Evolutionary conservation across 352 stramenopile species (phyloP).

Genomic region (Pythium coloratum): DNA sequence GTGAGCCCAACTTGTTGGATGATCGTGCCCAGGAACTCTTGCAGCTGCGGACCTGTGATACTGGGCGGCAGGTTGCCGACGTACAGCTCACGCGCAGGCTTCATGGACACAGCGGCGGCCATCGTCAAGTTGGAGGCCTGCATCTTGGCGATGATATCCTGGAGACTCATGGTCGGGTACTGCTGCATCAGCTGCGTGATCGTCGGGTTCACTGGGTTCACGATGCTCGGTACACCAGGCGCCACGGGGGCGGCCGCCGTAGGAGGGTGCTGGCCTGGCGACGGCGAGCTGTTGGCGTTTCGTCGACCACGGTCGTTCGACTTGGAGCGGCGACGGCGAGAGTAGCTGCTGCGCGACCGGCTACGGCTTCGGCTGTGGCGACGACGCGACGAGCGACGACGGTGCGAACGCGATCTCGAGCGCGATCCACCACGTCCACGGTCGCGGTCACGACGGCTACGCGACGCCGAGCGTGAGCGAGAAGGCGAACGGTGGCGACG

Average conservation of each 20-base stretch:
- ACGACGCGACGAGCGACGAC: constrained; percentile 41
- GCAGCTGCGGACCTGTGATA: constrained; percentile 77
- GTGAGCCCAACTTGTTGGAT: constrained; percentile 85
- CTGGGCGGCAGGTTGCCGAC: constrained; percentile 85
- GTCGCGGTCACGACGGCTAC: constrained; percentile 37
- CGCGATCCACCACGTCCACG: constrained; percentile 27
- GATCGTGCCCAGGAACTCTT: constrained; percentile 87
- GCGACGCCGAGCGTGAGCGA: constrained; percentile 52
- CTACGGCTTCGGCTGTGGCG: constrained; percentile 52
- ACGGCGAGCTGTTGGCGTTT: constrained; percentile 54
- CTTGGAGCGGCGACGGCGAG: constrained; percentile 61
- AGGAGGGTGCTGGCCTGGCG: constrained; percentile 41
- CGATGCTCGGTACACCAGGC: constrained; percentile 4
- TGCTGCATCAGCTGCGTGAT: constrained; percentile 90
- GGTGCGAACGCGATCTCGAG: constrained; percentile 56
- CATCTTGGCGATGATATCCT: constrained; percentile 90
- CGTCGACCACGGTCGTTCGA: constrained; percentile 49
- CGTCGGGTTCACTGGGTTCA: constrained; percentile 53
- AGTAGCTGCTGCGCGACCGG: constrained; percentile 35
- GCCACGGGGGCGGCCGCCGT: constrained; percentile 14
- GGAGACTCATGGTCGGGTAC: constrained; percentile 85
- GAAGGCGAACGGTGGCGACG: constrained; percentile 43
- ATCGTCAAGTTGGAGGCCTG: constrained; percentile 77
- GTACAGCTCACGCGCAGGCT: constrained; percentile 82
- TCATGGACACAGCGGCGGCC: constrained; percentile 70